phyloP scores from a whole-genome alignment of 192 early-diverging fungal species.

The Backusella morwellensis region DNA sequence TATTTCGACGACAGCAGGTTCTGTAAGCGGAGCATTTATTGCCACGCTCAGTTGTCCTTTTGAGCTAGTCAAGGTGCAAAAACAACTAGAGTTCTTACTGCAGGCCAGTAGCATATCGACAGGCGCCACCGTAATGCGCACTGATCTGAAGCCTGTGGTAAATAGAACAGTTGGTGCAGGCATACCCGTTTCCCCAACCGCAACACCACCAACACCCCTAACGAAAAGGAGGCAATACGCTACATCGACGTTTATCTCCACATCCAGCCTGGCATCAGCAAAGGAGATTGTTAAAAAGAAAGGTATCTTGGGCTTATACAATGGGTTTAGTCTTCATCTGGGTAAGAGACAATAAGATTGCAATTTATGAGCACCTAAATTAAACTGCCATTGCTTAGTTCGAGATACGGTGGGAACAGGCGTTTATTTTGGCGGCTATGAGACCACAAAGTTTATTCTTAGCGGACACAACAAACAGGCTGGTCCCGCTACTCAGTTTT shows the following conservation, averaged over 20 bases:
- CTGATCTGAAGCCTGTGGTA: constrained; percentile 1
- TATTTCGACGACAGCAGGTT: constrained; percentile 53
- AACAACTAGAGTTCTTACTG: constrained; percentile 66
- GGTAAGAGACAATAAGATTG: constrained; percentile 5
- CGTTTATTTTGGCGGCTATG: constrained; percentile 74
- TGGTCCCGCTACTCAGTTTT: constrained; percentile 64
- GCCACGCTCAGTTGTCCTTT: constrained; percentile 71
- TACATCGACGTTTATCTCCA: constrained; percentile 32
- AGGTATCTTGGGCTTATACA: constrained; percentile 47
- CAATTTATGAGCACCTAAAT: background rate
- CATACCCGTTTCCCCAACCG: constrained; percentile 21
- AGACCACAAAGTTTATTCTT: constrained; percentile 50
- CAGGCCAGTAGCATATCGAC: constrained; percentile 48
- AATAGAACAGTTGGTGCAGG: constrained; percentile 15
- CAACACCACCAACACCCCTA: constrained; percentile 15
- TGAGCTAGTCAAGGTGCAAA: constrained; percentile 77
- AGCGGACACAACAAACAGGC: constrained; percentile 20
- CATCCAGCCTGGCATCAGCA: constrained; percentile 51
- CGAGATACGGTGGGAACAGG: constrained; percentile 74
- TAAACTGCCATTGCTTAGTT: constrained; percentile 18
- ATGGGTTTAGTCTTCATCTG: constrained; percentile 43
- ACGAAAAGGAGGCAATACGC: background rate
- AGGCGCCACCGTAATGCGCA: constrained; percentile 38
- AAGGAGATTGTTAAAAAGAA: constrained; percentile 49
- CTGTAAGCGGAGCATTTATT: constrained; percentile 61